Percentiles rank a stretch among this genome's conserved stretches.
Conservation (phyloP, 2,329 filamentous ascomycete genomes). For the Ilyonectria mors-panacis region DNA sequence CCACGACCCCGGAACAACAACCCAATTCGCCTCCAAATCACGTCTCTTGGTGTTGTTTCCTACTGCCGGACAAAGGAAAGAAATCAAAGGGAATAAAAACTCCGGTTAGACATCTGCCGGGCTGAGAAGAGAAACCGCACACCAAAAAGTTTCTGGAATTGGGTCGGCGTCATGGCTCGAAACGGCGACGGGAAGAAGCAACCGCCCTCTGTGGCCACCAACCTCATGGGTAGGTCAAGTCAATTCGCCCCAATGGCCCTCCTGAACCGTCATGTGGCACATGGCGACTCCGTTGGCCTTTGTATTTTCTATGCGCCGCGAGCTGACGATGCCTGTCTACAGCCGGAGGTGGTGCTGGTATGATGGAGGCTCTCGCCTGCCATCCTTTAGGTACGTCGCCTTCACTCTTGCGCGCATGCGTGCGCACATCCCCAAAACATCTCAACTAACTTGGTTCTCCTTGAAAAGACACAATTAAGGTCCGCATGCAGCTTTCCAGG, state of each 20-base stretch:
- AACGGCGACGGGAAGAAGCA: constrained; percentile 69
- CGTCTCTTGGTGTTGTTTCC: constrained; percentile 4
- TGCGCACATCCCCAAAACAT: neutral
- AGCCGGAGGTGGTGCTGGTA: constrained; percentile 97
- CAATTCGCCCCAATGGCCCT: constrained; percentile 18
- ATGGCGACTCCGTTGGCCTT: constrained; percentile 3
- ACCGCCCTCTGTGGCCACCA: constrained; percentile 88
- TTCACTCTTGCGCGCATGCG: constrained; percentile 20
- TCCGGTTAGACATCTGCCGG: neutral
- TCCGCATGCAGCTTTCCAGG: constrained; percentile 97
- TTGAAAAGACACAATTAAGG: constrained; percentile 90
- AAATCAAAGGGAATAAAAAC: neutral
- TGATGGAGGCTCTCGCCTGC: constrained; percentile 98
- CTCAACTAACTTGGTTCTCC: constrained; percentile 18
- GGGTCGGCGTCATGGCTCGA: constrained; percentile 51
- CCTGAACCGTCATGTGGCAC: neutral
- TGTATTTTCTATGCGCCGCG: constrained; percentile 31
- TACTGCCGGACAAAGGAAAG: neutral
- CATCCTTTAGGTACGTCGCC: constrained; percentile 84
- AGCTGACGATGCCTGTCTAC: constrained; percentile 31
- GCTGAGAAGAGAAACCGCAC: neutral
- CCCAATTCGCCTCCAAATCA: neutral
- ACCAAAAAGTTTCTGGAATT: neutral
- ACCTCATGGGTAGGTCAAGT: constrained; percentile 82
- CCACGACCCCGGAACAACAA: neutral